Evolutionary conservation across 2,329 filamentous ascomycete genomes (phyloP), one percentile per base, ranked within the genome.

Genomic region (Fusarium continuum): DNA sequence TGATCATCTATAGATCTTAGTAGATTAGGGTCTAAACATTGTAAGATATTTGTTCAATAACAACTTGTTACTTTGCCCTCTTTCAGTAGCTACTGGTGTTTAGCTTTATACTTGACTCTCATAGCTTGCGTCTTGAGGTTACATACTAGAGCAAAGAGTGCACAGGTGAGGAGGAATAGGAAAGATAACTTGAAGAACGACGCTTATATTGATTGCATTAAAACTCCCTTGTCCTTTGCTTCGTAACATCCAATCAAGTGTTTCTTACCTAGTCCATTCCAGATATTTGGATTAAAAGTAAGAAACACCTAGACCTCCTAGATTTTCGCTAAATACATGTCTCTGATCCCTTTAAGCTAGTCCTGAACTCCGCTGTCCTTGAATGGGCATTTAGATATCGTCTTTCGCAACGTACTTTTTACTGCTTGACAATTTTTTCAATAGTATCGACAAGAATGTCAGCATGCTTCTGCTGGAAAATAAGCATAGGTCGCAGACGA

Each of bases 401-500:
- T 22, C 20, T 20, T 41, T 38, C 25, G 11, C 8, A 40, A 7
- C 8, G 14, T 28, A 13, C 11, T 55, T 58, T 75, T 55, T 74
- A 68, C 40, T 78, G 77, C 65, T 78, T 85, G 67, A 88, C 84
- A 66, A 93, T 81, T 82, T 90, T 92, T 82, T 96, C 92, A 67
- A 96, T 74, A 20, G 83, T 85, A 70, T 91, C 92, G 43, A 96
- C 77, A 70, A 97, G 80, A 58, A 97, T 88, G 78, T 97, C 91
- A 19, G 90, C 93, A 78, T 98, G 94, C 75, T 90, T 87, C 83
- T 92, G 86, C 86, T 97, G 91, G 83, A 97, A 95, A 72, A 93
- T 89, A 70, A 97, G 80, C 93, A 97, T 97, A 36, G 93, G 93
- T 70, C 93, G 82, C 74, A 97, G 80, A 45, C 93, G 82, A 11